Evolutionary conservation across 768 basidiomycete genomes (phyloP), one percentile per base, ranked within the genome.

Genomic region (Astraeus odoratus): DNA sequence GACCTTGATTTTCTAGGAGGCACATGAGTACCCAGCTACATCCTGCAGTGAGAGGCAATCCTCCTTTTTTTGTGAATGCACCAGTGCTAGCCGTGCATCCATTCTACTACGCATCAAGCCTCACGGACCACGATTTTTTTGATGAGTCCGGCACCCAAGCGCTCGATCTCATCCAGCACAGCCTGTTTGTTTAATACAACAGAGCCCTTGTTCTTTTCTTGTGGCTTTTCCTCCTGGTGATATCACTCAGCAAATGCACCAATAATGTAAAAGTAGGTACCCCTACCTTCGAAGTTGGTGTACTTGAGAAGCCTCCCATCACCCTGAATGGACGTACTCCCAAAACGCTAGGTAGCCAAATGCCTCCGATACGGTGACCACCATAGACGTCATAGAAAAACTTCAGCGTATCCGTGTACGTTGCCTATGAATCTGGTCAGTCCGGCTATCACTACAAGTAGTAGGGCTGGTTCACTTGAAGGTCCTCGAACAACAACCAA

Each of bases 341-440:
- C 45, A 74, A 75, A 26, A 89, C 65, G 12, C 70, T 71, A 5
- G 89, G 84, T 55, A 94, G 87, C 90, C 92, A 98, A 2, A 96
- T 81, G 1, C 75, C 81, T 5, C 89, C 93, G 42, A 93, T 83
- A 26, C 70, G 69, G 46, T 77, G 70, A 0, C 93, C 91, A 10
- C 96, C 96, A 26, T 80, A 73, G 0, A 77, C 68, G 52, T 98
- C 94, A 54, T 80, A 78, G 71, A 98, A 99, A 30, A 95, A 72
- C 46, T 86, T 77, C 51, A 88, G 75, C 1, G 83, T 83, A 49
- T 89, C 83, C 1, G 77, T 70, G 57, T 90, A 93, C 4, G 80
- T 66, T 16, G 75, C 72, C 86, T 93, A 47, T 22, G 49, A 22
- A 20, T 42, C 45, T 48, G 15, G 12, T 35, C 46, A 31, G 47